These are phyloP conservation scores for Entomortierella beljakovae DNA, from an alignment of 192 early-diverging fungal genomes.

Conservation along the genomic window DNA sequence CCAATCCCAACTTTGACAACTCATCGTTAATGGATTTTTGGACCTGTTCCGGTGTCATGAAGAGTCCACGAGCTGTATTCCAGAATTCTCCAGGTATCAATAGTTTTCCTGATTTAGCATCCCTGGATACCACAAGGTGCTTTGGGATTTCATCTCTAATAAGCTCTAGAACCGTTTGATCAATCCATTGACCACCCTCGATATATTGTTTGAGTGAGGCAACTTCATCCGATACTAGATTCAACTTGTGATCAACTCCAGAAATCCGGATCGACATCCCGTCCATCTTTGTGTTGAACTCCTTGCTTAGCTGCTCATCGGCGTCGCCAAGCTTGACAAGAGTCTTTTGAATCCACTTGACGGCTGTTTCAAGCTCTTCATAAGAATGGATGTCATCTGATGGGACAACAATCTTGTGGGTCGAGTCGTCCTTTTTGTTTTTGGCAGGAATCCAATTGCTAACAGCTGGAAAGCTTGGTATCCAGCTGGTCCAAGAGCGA, in stretches of 20 bases:
- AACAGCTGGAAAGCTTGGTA: slow-evolving; percentile 27
- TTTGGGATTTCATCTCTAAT: slow-evolving; percentile 34
- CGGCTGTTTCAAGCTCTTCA: slow-evolving; percentile 31
- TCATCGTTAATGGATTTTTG: slow-evolving; percentile 20
- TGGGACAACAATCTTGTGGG: slow-evolving; percentile 26
- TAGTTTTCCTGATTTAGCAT: slow-evolving; percentile 20
- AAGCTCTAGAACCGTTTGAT: slow-evolving; percentile 33
- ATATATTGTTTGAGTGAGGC: slow-evolving; percentile 21
- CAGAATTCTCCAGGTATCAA: slow-evolving; percentile 35
- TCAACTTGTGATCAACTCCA: slow-evolving; percentile 18
- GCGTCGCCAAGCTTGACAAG: slow-evolving; percentile 16
- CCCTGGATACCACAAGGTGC: slow-evolving; percentile 37
- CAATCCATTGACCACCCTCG: slow-evolving; percentile 34
- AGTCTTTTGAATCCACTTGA: slow-evolving; percentile 36
- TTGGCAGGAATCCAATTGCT: slow-evolving; percentile 22
- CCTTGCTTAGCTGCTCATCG: slow-evolving; percentile 19
- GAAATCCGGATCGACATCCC: slow-evolving; percentile 18
- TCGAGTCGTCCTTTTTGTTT: not conserved
- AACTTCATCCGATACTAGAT: slow-evolving; percentile 19
- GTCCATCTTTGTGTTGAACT: not conserved
- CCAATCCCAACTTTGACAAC: slow-evolving; percentile 1
- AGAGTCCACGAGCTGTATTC: slow-evolving; percentile 32
- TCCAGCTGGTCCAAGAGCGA: slow-evolving; percentile 18
- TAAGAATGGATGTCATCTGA: slow-evolving; percentile 26
- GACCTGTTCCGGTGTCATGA: slow-evolving; percentile 29